A percentile compares a stretch with the other conserved stretches of the same genome.
phyloP scores from a whole-genome alignment of 2,329 filamentous ascomycete genomes.

The Cladosporium sphaerospermum region DNA sequence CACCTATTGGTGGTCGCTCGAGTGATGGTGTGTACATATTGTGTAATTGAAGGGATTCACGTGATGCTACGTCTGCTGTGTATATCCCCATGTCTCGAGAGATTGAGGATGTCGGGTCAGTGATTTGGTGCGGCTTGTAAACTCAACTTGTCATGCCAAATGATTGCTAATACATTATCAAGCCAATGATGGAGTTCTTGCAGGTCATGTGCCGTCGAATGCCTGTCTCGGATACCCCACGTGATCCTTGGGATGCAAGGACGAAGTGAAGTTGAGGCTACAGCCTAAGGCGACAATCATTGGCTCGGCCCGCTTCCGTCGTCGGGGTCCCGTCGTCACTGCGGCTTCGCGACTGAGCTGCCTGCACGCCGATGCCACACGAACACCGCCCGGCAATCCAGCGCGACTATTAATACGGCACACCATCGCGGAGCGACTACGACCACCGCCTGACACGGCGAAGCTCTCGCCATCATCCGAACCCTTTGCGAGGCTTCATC shows the following conservation, averaged over 20 bases:
- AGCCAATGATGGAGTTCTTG: too few species aligned
- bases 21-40: slow-evolving; percentile 3
- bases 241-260: neutral
- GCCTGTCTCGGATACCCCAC: too few species aligned
- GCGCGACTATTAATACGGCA: neutral
- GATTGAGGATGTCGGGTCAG: too few species aligned
- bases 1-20: neutral
- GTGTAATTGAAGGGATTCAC: slow-evolving; percentile 8
- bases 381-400: neutral
- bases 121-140: neutral
- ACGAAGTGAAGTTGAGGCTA: neutral
- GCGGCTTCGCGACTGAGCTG: neutral
- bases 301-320: neutral
- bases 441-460: too few species aligned
- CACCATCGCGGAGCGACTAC: neutral
- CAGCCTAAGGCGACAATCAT: neutral
- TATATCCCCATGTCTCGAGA: neutral
- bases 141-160: too few species aligned
- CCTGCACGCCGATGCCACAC: neutral
- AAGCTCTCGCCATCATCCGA: too few species aligned
- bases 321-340: slow-evolving; percentile 3
- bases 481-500: too few species aligned
- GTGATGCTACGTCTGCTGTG: neutral
- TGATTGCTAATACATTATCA: too few species aligned
- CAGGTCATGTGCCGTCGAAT: too few species aligned